A percentile compares a stretch with the other conserved stretches of the same genome.
Conservation (phyloP, 2,329 filamentous ascomycete genomes). For the Aspergillus sp. region DNA sequence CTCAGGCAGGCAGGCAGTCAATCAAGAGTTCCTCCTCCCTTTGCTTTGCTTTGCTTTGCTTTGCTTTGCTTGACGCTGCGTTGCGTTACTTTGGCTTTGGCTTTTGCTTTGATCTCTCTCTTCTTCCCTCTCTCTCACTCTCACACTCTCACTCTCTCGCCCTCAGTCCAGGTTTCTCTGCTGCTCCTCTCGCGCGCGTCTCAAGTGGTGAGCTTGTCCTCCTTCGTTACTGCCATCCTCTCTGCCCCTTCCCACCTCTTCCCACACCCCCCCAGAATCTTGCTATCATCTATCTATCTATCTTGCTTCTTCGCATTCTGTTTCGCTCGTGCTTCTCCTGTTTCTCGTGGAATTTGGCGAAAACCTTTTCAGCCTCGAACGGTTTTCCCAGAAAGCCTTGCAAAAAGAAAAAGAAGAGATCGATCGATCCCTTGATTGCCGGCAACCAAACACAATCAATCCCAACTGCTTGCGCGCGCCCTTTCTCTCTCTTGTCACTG, state of each 20-base stretch:
- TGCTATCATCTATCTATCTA: background rate
- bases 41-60: background rate
- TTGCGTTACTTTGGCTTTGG: background rate
- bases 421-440: constrained; percentile 3
- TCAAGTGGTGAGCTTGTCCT: constrained; percentile 1
- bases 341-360: background rate
- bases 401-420: background rate
- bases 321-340: constrained; percentile 1
- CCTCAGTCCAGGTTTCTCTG: background rate
- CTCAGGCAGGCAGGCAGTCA: too few relatives aligned
- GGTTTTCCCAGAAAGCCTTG: background rate
- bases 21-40: background rate
- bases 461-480: constrained; percentile 11
- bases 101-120: background rate
- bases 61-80: too few relatives aligned
- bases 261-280: background rate
- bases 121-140: background rate
- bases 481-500: constrained; percentile 11
- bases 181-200: background rate
- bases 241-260: background rate
- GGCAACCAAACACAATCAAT: constrained; percentile 2
- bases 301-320: constrained; percentile 3
- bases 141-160: background rate
- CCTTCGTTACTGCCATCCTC: background rate
- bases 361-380: background rate